Evolutionary conservation across 2,329 filamentous ascomycete genomes (phyloP).

Genomic region (Helotiales sp.): DNA sequence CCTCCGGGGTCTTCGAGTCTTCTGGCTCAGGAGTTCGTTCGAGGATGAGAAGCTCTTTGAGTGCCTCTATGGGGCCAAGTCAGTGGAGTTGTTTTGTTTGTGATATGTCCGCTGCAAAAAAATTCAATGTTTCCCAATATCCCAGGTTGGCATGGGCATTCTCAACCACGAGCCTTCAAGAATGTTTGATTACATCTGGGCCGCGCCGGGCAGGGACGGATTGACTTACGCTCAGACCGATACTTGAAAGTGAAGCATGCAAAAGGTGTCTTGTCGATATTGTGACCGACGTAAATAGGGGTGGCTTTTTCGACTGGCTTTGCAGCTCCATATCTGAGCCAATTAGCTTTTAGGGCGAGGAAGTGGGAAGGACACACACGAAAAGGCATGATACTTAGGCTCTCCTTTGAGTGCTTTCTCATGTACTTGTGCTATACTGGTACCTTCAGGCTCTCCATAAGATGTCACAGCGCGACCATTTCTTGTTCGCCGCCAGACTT

Average conservation of each 20-base stretch:
- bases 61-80: slow-evolving; percentile 11
- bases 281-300: neutral
- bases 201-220: neutral
- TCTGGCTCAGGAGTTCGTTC: slow-evolving; percentile 20
- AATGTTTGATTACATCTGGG: neutral
- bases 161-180: no score
- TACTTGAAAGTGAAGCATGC: neutral
- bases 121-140: no score
- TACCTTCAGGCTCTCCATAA: neutral
- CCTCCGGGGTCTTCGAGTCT: neutral
- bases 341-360: neutral
- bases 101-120: neutral
- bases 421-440: neutral
- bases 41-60: slow-evolving; percentile 23
- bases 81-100: neutral
- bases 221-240: neutral
- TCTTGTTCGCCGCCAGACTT: neutral
- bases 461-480: neutral
- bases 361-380: neutral
- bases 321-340: neutral
- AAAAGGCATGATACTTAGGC: neutral
- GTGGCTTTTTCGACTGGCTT: neutral
- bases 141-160: no score
- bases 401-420: slow-evolving; percentile 1
- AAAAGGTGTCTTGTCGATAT: neutral